A percentile compares a stretch with the other conserved stretches of the same genome.
phyloP scores from a whole-genome alignment of 768 basidiomycete species.

The Trametes villosa region DNA sequence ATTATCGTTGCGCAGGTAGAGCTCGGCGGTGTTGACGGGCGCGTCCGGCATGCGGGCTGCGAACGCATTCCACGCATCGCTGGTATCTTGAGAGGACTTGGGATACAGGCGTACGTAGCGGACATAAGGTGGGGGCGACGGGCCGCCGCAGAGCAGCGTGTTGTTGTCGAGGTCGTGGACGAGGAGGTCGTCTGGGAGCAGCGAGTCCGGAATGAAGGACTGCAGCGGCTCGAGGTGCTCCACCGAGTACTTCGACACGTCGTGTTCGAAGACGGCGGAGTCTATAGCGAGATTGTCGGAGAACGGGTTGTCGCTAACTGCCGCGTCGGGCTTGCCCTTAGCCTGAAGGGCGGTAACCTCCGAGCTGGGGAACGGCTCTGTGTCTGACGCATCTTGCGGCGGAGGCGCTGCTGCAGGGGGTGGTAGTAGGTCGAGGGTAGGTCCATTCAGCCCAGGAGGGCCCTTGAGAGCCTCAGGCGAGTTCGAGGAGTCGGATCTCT shows the following conservation, averaged over 20 bases:
- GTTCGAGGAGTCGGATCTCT: no score
- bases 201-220: slow-evolving; percentile 21
- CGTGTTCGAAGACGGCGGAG: not conserved
- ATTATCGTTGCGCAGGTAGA: slow-evolving; percentile 48
- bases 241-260: not conserved
- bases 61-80: not conserved
- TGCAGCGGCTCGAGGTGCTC: slow-evolving; percentile 5
- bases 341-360: no score
- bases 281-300: not conserved
- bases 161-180: slow-evolving; percentile 19
- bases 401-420: not conserved
- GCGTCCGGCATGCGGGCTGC: not conserved
- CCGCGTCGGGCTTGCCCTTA: not conserved
- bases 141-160: not conserved
- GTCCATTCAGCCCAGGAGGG: not conserved
- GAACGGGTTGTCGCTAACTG: not conserved
- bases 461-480: not conserved
- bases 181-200: slow-evolving; percentile 22
- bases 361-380: no score
- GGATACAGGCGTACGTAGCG: slow-evolving; percentile 17
- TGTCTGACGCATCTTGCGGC: no score
- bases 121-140: not conserved
- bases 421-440: not conserved
- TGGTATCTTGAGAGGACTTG: not conserved
- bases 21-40: slow-evolving; percentile 39